A percentile compares a stretch with the other conserved stretches of the same genome.
phyloP scores from a whole-genome alignment of 768 basidiomycete genomes.

The Russula virescens region DNA sequence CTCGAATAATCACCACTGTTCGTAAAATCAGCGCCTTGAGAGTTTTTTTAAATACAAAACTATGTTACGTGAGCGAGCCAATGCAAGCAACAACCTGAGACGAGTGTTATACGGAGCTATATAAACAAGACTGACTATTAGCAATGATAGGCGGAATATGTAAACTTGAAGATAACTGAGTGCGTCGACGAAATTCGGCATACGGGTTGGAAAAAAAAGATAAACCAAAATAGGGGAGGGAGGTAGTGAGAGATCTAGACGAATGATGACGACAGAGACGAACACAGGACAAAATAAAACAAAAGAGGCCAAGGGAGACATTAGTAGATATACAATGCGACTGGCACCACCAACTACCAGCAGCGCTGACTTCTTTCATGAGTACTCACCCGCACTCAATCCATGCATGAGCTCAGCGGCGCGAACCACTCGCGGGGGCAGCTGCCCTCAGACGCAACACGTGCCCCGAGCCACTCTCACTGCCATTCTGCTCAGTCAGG shows the following conservation, averaged over 20 bases:
- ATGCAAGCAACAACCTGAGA: too few species aligned
- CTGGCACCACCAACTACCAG: too few species aligned
- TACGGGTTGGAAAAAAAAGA: not conserved
- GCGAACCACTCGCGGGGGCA: not conserved
- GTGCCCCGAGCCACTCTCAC: not conserved
- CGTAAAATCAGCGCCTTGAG: too few species aligned
- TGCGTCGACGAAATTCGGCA: not conserved
- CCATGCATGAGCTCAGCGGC: not conserved
- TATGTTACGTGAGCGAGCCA: too few species aligned
- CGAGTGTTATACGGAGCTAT: too few species aligned
- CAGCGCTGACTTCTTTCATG: too few species aligned
- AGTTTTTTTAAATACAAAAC: too few species aligned
- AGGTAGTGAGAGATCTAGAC: not conserved
- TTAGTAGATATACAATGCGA: not conserved
- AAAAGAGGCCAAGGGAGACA: not conserved
- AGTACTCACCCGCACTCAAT: too few species aligned
- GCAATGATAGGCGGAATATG: too few species aligned
- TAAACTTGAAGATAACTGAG: too few species aligned
- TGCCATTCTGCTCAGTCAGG: not conserved
- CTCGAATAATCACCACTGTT: too few species aligned
- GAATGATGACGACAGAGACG: not conserved
- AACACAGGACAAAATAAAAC: not conserved
- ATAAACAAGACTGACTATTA: too few species aligned
- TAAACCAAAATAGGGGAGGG: not conserved
- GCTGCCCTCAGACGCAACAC: slow-evolving; percentile 7